Conservation (phyloP, 805 yeast genomes). For the Lipomyces spencermartinsiae region DNA sequence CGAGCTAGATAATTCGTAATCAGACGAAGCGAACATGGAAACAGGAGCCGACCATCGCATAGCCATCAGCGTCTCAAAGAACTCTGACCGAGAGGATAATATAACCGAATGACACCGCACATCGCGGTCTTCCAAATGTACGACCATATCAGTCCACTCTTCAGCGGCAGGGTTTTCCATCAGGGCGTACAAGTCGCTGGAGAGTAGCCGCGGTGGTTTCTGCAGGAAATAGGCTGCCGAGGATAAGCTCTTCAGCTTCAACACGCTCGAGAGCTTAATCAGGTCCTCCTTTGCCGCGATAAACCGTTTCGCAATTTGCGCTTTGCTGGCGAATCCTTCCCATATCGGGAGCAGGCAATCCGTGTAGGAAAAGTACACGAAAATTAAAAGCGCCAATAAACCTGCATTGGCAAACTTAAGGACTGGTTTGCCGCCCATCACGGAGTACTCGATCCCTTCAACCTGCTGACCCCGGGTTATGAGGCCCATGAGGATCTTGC, state of each 20-base stretch:
- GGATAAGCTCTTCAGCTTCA: slow-evolving; percentile 37
- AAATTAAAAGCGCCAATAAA: slow-evolving; percentile 48
- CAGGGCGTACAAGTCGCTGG: slow-evolving; percentile 27
- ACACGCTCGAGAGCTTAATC: slow-evolving; percentile 35
- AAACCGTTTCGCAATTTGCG: slow-evolving; percentile 37
- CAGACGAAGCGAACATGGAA: slow-evolving; percentile 12
- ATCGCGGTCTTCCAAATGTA: slow-evolving; percentile 57
- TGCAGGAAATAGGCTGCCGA: slow-evolving; percentile 32
- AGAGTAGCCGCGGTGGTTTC: slow-evolving; percentile 14
- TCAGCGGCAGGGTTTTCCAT: slow-evolving; percentile 17
- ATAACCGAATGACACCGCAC: slow-evolving; percentile 55
- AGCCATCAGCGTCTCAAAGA: slow-evolving; percentile 60
- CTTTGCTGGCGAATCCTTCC: slow-evolving; percentile 45
- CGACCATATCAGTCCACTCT: slow-evolving; percentile 50
- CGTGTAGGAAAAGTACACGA: slow-evolving; percentile 59
- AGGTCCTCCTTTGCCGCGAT: slow-evolving; percentile 40
- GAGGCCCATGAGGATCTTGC: slow-evolving; percentile 40
- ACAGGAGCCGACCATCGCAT: slow-evolving; percentile 30
- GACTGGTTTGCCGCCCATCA: slow-evolving; percentile 3
- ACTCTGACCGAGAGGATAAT: slow-evolving; percentile 60
- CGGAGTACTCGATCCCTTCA: slow-evolving; percentile 12
- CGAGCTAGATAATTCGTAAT: slow-evolving; percentile 7
- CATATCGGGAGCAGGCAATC: slow-evolving; percentile 55
- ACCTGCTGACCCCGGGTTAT: slow-evolving; percentile 12
- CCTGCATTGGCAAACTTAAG: slow-evolving; percentile 23